These are phyloP conservation scores for Chaetoceros tenuissimus DNA, from an alignment of 108 stramenopile genomes.

Conservation along the genomic window DNA sequence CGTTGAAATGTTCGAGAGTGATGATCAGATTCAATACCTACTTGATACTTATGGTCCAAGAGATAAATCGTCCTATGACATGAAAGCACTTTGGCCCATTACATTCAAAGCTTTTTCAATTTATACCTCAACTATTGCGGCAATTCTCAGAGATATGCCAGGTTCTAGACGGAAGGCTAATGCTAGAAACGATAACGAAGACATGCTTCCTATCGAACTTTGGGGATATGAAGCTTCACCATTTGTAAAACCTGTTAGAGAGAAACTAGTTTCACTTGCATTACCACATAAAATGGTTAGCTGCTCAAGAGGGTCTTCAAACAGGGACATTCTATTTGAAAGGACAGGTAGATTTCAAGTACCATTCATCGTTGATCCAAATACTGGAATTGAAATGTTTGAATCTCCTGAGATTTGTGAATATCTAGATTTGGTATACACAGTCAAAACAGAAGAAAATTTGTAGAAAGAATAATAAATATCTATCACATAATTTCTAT, in stretches of 20 bases:
- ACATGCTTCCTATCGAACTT: conserved; percentile 64
- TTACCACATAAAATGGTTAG: conserved; percentile 70
- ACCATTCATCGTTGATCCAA: conserved; percentile 81
- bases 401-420: conserved; percentile 74
- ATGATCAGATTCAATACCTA: conserved; percentile 76
- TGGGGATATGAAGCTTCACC: conserved; percentile 86
- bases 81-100: conserved; percentile 60
- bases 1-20: conserved; percentile 60
- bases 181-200: conserved; percentile 62
- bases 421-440: conserved; percentile 80
- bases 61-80: conserved; percentile 30
- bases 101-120: conserved; percentile 50
- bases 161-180: conserved; percentile 31
- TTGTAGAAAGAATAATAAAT: background rate
- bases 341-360: conserved; percentile 78
- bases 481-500: too few relatives aligned
- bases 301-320: conserved; percentile 72
- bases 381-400: conserved; percentile 77
- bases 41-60: conserved; percentile 71
- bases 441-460: conserved; percentile 16
- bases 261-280: conserved; percentile 57
- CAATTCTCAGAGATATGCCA: conserved; percentile 40
- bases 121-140: conserved; percentile 37
- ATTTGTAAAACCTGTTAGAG: conserved; percentile 71
- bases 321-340: conserved; percentile 66